Evolutionary conservation across 2,329 filamentous ascomycete genomes (phyloP), one percentile per base, ranked within the genome.

Genomic region (Cytospora schulzeri): DNA sequence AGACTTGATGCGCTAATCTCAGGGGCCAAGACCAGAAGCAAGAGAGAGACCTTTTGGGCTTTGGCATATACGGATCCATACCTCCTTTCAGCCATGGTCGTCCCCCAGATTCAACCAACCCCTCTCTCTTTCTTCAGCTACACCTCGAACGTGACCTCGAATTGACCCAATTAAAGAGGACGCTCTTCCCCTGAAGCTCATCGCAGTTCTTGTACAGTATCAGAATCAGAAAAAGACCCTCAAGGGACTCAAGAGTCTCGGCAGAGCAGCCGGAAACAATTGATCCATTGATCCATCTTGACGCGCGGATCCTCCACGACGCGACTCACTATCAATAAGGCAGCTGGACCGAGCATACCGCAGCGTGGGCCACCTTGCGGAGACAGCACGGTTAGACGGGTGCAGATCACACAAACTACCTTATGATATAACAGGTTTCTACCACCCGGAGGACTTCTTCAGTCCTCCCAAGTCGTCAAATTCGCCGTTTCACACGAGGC

Each of bases 1-100:
- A 33, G 54, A 54, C 38, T 38, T 59, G 62, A 55, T n/a, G n/a
- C 62, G 62, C 65, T 67, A 65, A 57, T 58, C 52, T 67, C 65
- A 67, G 65, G 65, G 65, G 65, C 57, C 62, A 55, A 57, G 53
- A 54, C 52, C 29, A 38, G 53, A 52, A 35, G 58, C 24, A 28
- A 38, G 41, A 26, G 52, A 45, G 35, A 29, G 26, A 48, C 22
- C 33, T 7, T 33, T n/a, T 55, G 26, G 48, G 9, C 29, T 31
- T 5, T 31, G 29, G 4, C 4, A 9, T 31, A 31, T 31, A 31
- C 29, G 29, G 29, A n/a, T n/a, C n/a, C 26, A 26, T 52, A 31
- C 50, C 51, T 52, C 51, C 24, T n/a, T 53, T 28, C 51, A 17
- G 29, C 12, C n/a, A 15, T 22, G 17, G 31, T 19, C 29, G 35